Conservation (phyloP, 306 rosid species). For the Prunus persica region Prunus_persica_NCBIv2 NC_034015.1:15093501-15094000, state of each 20-base stretch:
- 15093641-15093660: not conserved
- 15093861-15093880: slow-evolving; percentile 30
- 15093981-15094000: not conserved
- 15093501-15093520: no score
- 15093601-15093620: no score
- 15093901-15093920: not conserved
- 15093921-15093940: not conserved
- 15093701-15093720: not conserved
- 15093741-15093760: not conserved
- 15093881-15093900: not conserved
- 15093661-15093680: not conserved
- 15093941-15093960: no score
- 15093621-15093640: no score
- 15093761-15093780: not conserved
- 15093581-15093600: no score
- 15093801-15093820: slow-evolving; percentile 32
- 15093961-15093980: not conserved
- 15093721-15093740: not conserved
- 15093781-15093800: slow-evolving; percentile 39
- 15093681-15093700: not conserved
- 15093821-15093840: slow-evolving; percentile 32
- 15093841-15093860: slow-evolving; percentile 36
- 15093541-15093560: no score
- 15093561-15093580: no score
- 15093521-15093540: no score